A percentile compares a stretch with the other conserved stretches of the same genome.
phyloP scores from a whole-genome alignment of 768 basidiomycete species.

The Phylloporus sp. region DNA sequence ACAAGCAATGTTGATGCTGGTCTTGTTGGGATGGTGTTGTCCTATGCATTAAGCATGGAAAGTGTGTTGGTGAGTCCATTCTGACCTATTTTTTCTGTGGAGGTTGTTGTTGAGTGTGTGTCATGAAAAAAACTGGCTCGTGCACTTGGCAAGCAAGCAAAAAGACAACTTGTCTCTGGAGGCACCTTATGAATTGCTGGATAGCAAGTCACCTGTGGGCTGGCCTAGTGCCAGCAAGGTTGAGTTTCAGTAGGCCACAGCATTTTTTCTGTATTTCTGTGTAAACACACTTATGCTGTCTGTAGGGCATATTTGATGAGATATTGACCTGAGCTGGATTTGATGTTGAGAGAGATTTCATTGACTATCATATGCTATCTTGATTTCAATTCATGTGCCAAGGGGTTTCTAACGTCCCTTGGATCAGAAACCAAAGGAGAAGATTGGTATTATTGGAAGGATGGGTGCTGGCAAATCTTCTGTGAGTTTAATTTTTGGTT shows the following conservation, averaged over 20 bases:
- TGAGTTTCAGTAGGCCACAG: constrained; percentile 64
- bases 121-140: constrained; percentile 64
- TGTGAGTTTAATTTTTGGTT: constrained; percentile 35
- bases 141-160: constrained; percentile 78
- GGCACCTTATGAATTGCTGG: constrained; percentile 65
- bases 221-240: constrained; percentile 79
- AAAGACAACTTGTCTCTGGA: constrained; percentile 67
- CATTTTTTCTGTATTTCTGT: not conserved
- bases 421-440: constrained; percentile 68
- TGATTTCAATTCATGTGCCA: not conserved
- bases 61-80: constrained; percentile 59
- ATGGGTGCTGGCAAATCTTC: constrained; percentile 85
- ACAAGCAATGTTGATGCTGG: constrained; percentile 81
- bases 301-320: constrained; percentile 63
- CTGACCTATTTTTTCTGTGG: fast-evolving
- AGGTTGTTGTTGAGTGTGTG: not conserved
- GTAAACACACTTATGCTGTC: not conserved
- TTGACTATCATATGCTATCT: constrained; percentile 55
- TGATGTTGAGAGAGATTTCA: constrained; percentile 72
- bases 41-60: constrained; percentile 80
- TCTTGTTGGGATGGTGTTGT: constrained; percentile 79
- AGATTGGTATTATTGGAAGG: constrained; percentile 83
- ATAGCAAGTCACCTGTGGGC: constrained; percentile 41
- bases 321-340: constrained; percentile 76
- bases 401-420: constrained; percentile 5